A percentile compares a stretch with the other conserved stretches of the same genome.
Evolutionary conservation across 2,329 filamentous ascomycete species (phyloP).

Genomic region (Fusarium guadeloupense): DNA sequence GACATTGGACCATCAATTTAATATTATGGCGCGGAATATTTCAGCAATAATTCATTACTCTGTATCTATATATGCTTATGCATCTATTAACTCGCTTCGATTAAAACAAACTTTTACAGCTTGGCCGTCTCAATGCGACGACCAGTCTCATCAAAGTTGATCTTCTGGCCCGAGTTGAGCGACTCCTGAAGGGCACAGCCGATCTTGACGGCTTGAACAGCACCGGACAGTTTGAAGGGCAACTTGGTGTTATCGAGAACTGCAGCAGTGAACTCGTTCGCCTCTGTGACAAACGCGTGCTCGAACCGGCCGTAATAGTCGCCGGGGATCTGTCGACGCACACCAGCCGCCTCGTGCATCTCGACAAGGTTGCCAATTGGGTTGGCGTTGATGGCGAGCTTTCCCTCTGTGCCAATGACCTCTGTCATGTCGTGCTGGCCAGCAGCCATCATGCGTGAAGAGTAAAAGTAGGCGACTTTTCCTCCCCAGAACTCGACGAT

Average conservation of each 20-base stretch:
- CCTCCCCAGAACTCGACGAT: slow-evolving; percentile 73
- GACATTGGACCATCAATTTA: no score
- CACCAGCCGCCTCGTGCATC: slow-evolving; percentile 57
- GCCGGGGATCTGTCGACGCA: slow-evolving; percentile 67
- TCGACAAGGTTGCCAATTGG: slow-evolving; percentile 65
- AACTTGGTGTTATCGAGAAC: slow-evolving; percentile 65
- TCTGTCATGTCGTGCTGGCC: slow-evolving; percentile 75
- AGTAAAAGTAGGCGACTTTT: slow-evolving; percentile 72
- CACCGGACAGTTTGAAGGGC: slow-evolving; percentile 66
- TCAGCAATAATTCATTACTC: no score
- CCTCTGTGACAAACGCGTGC: slow-evolving; percentile 70
- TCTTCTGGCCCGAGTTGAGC: slow-evolving; percentile 64
- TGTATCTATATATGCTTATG: slow-evolving; percentile 11
- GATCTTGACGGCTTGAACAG: slow-evolving; percentile 69
- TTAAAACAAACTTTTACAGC: slow-evolving; percentile 19
- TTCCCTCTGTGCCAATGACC: slow-evolving; percentile 73
- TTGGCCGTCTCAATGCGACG: slow-evolving; percentile 37
- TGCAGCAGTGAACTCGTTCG: slow-evolving; percentile 69
- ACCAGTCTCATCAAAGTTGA: slow-evolving; percentile 65
- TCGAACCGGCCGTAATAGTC: slow-evolving; percentile 72
- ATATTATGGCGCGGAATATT: no score
- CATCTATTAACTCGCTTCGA: not conserved
- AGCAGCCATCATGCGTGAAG: slow-evolving; percentile 73
- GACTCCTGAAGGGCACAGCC: slow-evolving; percentile 68
- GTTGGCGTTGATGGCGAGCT: slow-evolving; percentile 68